Percentiles rank a stretch among this genome's conserved stretches.
Evolutionary conservation across 225 moss, liverwort and hornwort genomes (phyloP).

Genomic region (Marchantia polymorpha): DNA sequence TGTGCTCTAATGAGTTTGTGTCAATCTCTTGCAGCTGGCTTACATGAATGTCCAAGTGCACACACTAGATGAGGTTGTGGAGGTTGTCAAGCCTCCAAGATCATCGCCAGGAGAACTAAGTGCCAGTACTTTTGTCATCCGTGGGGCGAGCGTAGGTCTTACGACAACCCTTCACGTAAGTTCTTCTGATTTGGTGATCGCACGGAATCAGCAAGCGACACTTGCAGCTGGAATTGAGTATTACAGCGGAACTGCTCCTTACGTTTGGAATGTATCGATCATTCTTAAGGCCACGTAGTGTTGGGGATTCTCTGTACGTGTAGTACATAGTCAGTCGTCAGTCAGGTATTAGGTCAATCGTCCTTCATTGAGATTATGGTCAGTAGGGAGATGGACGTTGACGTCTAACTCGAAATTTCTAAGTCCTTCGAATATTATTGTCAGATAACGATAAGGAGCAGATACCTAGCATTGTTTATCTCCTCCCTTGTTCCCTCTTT

Average conservation of each 20-base stretch:
- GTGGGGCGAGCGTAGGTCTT: conserved; percentile 80
- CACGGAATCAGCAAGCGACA: not conserved
- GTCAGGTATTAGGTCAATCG: no score
- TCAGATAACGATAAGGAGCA: no score
- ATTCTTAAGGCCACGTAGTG: not conserved
- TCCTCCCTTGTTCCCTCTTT: no score
- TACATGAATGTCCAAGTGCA: conserved; percentile 75
- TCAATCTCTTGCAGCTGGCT: conserved; percentile 41
- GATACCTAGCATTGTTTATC: no score
- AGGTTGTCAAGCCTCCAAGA: conserved; percentile 34
- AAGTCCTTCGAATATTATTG: no score
- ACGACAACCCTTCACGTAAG: conserved; percentile 85
- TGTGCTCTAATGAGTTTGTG: not conserved
- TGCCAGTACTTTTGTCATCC: conserved; percentile 62
- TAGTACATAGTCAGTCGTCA: no score
- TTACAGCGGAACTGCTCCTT: not conserved
- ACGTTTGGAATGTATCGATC: not conserved
- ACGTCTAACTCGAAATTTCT: no score
- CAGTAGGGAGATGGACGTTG: no score
- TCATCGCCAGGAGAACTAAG: conserved; percentile 18
- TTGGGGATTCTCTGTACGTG: no score
- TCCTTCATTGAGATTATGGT: no score
- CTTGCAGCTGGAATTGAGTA: not conserved
- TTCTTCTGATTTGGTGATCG: not conserved
- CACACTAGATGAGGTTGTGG: conserved; percentile 73